Conservation (phyloP, 176 grass and related monocot species). For the Juncus inflexus region DNA sequence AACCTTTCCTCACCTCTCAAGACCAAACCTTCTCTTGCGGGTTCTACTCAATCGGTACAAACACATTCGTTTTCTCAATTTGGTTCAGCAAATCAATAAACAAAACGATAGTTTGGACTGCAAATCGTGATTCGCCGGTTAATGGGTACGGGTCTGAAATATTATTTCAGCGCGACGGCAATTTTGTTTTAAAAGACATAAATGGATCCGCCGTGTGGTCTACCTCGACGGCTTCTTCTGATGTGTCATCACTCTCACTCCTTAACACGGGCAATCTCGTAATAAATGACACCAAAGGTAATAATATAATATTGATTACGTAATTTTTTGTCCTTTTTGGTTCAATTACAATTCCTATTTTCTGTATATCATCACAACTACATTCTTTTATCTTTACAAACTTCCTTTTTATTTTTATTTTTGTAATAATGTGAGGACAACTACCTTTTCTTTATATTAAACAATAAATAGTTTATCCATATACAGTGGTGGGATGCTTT, state of each 20-base stretch:
- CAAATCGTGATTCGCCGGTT: constrained; percentile 37
- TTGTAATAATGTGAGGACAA: no score
- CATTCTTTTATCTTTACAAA: no score
- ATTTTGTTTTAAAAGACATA: constrained; percentile 34
- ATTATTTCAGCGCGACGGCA: constrained; percentile 42
- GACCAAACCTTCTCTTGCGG: constrained; percentile 30
- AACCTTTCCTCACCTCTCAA: constrained; percentile 18
- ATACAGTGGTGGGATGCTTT: no score
- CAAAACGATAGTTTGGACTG: constrained; percentile 49
- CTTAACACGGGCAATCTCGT: constrained; percentile 47
- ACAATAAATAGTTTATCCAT: no score
- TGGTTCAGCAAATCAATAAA: constrained; percentile 36
- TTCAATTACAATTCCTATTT: no score
- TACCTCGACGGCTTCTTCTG: constrained; percentile 26
- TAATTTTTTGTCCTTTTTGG: no score
- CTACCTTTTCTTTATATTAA: no score
- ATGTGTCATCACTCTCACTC: constrained; percentile 27
- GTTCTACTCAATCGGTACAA: constrained; percentile 38
- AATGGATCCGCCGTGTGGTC: constrained; percentile 53
- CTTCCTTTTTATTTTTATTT: no score
- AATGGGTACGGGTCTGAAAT: constrained; percentile 38
- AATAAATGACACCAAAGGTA: constrained; percentile 29
- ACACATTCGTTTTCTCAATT: constrained; percentile 53
- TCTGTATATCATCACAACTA: no score
- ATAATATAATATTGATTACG: no score